Evolutionary conservation across 164 flowering plant genomes (phyloP), one percentile per base, ranked within the genome.

Genomic region (Saururus chinensis): DNA sequence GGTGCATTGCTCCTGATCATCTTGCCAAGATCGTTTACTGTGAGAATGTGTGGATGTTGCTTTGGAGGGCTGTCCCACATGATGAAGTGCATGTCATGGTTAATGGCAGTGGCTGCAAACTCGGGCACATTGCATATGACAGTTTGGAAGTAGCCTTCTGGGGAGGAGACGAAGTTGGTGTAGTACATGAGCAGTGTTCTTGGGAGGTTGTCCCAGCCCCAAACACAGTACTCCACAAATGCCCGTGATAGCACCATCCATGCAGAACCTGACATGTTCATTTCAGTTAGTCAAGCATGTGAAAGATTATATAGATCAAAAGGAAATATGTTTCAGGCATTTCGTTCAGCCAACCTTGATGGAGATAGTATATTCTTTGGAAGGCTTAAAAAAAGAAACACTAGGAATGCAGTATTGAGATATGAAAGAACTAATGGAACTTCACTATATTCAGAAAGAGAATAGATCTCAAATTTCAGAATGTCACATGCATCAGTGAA

Each of bases 121-220:
- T 83, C 88, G 0, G 83, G 89, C 9, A 59, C 84, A 66, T 89
- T 89, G 77, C 96, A 89, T 57, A 86, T 72, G 56, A 83, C 88
- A 6, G 92, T 88, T 61, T 88, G 96, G 66, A 89, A 89, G 67
- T 89, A 89, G 48, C 91, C 91, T 74, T 89, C 96, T 0, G 96
- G 96, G 20, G 96, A 87, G 57, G 96, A 89, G 41, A 89, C 71
- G 40, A 89, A 87, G 66, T 89, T 89, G 62, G 88, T 53, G 77
- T 89, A 87, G 71, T 89, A 89, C 96, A 89, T 87, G 53, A 89
- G 91, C 40, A 87, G 74, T 17, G 79, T 85, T 71, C 96, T 78
- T 12, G 96, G 96, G 35, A 89, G 78, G 70, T 89, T 89, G 42
- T 89, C 96, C 96, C 93, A 89, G 51, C 96, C 96, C 93, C 87